phyloP scores from a whole-genome alignment of 495 filamentous ascomycete species.

The Neurospora cerealis region DNA sequence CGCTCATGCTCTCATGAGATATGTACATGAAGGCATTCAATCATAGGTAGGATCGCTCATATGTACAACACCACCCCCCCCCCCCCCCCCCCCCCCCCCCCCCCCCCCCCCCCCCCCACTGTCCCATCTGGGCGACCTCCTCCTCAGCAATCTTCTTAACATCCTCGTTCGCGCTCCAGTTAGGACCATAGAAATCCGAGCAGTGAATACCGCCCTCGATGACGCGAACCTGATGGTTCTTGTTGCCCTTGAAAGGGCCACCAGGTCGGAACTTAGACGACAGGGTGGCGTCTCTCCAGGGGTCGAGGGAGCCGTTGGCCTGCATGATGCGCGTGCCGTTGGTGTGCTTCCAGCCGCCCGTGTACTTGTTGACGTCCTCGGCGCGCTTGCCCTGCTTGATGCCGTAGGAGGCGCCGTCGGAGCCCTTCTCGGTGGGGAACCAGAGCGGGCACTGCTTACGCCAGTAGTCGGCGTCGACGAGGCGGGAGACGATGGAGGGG shows the following conservation, averaged over 20 bases:
- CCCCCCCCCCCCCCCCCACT: no score
- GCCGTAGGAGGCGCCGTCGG: constrained; percentile 31
- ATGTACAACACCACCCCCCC: background rate
- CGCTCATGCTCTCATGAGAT: background rate
- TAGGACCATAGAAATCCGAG: constrained; percentile 36
- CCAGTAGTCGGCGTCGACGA: constrained; percentile 48
- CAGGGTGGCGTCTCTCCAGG: constrained; percentile 33
- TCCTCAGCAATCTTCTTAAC: constrained; percentile 22
- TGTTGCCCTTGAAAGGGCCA: constrained; percentile 25
- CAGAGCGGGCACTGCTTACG: constrained; percentile 46
- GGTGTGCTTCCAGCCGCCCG: constrained; percentile 45
- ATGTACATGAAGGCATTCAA: background rate
- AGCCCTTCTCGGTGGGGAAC: constrained; percentile 46
- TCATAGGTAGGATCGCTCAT: background rate
- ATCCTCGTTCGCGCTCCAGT: constrained; percentile 35
- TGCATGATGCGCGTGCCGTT: constrained; percentile 49
- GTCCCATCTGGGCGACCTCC: constrained; percentile 24
- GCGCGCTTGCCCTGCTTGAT: constrained; percentile 42
- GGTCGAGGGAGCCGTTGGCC: constrained; percentile 45
- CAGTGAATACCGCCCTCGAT: constrained; percentile 32
- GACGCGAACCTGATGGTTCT: constrained; percentile 23
- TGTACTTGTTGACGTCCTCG: constrained; percentile 46
- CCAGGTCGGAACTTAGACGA: constrained; percentile 30
- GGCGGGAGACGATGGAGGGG: constrained; percentile 44
- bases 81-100: background rate